Evolutionary conservation across 2,329 filamentous ascomycete genomes (phyloP), one percentile per base, ranked within the genome.

Genomic region (Cordyceps farinosa): DNA sequence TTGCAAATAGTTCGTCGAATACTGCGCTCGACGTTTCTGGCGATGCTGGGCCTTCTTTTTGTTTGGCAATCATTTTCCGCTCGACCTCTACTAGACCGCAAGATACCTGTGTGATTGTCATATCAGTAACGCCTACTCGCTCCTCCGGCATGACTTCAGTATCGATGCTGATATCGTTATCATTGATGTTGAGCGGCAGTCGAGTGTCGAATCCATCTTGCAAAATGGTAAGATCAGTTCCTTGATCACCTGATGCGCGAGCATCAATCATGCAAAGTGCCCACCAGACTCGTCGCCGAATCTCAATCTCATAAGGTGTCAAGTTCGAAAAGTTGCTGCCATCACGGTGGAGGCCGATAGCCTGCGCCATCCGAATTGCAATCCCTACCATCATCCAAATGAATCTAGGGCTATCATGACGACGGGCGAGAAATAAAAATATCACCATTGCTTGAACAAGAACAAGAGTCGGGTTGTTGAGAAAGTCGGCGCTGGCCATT

Each of bases 381-480:
- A 89, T 78, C 0, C 86, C 87, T 0, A 84, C 86, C 66, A 90
- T 76, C 45, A 86, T 85, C 85, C 87, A 90, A 5, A 85, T 79
- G 3, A 86, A 84, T 4, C 80, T 70, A 56, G 83, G 72, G 67
- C 80, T 80, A 47, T 84, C 82, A 47, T 82, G 78, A 11, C 79
- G 78, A 17, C 82, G 79, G 9, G 84, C 78, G 1, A 83, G 75
- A 4, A 83, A 76, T 6, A 89, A 76, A 65, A 86, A 88, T 0
- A 89, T 75, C 1, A 82, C 74, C 59, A 88, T 82, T 0, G 87
- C 86, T 70, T 90, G 87, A 1, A 89, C 73, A 0, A 87, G 80
- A 7, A 82, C 77, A 1, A 89, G 65, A 50, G 89, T 84, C 0
- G 85, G 84, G 0, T 82, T 81, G 36, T 81, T 82, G 34, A 90